Evolutionary conservation across 148 eudicot species (phyloP).

Genomic region (Silene conica): DNA sequence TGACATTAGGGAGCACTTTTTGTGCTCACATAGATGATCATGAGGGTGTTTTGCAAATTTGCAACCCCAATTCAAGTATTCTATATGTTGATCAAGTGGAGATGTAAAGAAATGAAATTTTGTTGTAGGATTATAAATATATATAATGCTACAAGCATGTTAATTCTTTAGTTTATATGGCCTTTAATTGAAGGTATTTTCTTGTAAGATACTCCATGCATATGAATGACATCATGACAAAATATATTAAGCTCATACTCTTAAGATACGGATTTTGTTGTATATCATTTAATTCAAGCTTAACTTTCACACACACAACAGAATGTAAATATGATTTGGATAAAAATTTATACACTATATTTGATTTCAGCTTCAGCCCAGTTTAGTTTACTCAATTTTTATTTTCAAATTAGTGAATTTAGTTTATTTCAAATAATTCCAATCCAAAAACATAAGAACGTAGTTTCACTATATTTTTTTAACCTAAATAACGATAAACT

Average conservation of each 20-base stretch:
- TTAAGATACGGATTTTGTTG: neutral
- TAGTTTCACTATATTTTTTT: too few species aligned
- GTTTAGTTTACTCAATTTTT: too few species aligned
- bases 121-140: neutral
- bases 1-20: conserved; percentile 1
- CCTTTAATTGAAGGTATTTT: neutral
- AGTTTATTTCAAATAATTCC: too few species aligned
- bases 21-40: neutral
- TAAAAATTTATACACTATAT: too few species aligned
- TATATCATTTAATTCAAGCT: neutral
- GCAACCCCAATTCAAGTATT: neutral
- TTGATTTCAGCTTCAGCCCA: too few species aligned
- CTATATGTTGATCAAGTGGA: neutral
- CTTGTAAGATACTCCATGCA: neutral
- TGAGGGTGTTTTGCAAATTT: neutral
- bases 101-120: conserved; percentile 20
- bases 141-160: neutral
- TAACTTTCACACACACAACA: too few species aligned
- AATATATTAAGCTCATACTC: neutral
- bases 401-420: too few species aligned
- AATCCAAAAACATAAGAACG: too few species aligned
- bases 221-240: neutral
- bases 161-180: neutral
- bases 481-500: neutral
- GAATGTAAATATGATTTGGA: too few species aligned